A percentile compares a stretch with the other conserved stretches of the same genome.
Evolutionary conservation across 2,329 filamentous ascomycete genomes (phyloP).

Genomic region (Ceratocystis ficicola): DNA sequence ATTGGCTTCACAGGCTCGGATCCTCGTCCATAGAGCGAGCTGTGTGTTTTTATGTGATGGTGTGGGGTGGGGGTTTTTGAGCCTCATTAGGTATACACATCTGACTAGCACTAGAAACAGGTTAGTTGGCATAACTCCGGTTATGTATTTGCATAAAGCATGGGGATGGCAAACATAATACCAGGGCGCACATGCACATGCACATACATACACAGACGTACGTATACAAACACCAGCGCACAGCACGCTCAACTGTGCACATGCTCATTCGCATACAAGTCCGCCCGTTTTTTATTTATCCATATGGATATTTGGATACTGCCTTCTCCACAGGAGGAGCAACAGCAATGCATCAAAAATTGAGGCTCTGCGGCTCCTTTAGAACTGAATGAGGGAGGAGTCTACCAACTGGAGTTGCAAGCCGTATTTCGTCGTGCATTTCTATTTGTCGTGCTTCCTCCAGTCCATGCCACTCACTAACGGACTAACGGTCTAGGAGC

Average conservation of each 20-base stretch:
- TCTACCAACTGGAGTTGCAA: background rate
- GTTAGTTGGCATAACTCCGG: background rate
- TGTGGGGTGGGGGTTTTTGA: constrained; percentile 1
- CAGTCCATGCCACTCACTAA: background rate
- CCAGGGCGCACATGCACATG: background rate
- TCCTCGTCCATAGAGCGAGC: background rate
- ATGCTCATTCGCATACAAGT: background rate
- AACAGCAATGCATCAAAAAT: constrained; percentile 9
- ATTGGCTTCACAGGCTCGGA: background rate
- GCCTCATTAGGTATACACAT: background rate
- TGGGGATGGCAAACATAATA: background rate
- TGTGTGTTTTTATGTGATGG: background rate
- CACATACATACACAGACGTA: background rate
- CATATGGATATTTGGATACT: background rate
- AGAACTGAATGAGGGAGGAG: background rate
- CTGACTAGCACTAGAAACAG: background rate
- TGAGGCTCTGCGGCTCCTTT: constrained; percentile 15
- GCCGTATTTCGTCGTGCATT: background rate
- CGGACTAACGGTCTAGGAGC: background rate
- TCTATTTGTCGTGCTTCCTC: background rate
- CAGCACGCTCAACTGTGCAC: background rate
- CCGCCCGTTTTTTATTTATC: background rate
- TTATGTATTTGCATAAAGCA: background rate
- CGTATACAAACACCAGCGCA: background rate
- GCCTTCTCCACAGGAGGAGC: background rate